These are phyloP conservation scores for Colletotrichum coccodes DNA, from an alignment of 2,329 filamentous ascomycete genomes.

Conservation along the genomic window DNA sequence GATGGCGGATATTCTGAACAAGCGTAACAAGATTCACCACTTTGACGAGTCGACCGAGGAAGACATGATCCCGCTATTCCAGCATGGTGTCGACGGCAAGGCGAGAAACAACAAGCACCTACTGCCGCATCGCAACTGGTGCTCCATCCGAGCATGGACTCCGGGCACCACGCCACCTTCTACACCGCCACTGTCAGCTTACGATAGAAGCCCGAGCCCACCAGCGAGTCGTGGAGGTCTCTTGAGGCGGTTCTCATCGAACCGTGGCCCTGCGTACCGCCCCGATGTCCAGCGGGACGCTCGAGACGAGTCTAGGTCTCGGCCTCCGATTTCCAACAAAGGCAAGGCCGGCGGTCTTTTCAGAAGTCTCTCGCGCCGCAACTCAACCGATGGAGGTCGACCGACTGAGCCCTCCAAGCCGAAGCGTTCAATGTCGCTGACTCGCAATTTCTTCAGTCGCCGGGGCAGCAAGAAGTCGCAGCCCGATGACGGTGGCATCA, in stretches of 20 bases:
- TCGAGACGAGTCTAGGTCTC: constrained; percentile 43
- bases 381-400: constrained; percentile 49
- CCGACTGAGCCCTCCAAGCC: constrained; percentile 49
- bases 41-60: constrained; percentile 86
- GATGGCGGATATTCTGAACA: constrained; percentile 92
- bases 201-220: constrained; percentile 53
- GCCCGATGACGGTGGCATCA: constrained; percentile 63
- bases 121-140: constrained; percentile 94
- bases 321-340: constrained; percentile 59
- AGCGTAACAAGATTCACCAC: constrained; percentile 84
- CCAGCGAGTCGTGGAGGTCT: constrained; percentile 49
- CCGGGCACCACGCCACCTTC: constrained; percentile 80
- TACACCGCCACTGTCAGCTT: constrained; percentile 67
- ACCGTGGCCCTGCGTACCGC: constrained; percentile 46
- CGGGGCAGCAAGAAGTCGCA: constrained; percentile 51
- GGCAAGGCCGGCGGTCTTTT: constrained; percentile 39
- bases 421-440: constrained; percentile 70
- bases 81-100: constrained; percentile 88
- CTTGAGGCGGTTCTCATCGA: constrained; percentile 57
- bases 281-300: constrained; percentile 47
- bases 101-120: constrained; percentile 90
- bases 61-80: constrained; percentile 94
- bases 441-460: constrained; percentile 55
- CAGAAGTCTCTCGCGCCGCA: constrained; percentile 51
- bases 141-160: constrained; percentile 85